Percentiles rank a stretch among this genome's conserved stretches.
phyloP scores from a whole-genome alignment of 306 rosid species.

The Rosa multiflora region DNA sequence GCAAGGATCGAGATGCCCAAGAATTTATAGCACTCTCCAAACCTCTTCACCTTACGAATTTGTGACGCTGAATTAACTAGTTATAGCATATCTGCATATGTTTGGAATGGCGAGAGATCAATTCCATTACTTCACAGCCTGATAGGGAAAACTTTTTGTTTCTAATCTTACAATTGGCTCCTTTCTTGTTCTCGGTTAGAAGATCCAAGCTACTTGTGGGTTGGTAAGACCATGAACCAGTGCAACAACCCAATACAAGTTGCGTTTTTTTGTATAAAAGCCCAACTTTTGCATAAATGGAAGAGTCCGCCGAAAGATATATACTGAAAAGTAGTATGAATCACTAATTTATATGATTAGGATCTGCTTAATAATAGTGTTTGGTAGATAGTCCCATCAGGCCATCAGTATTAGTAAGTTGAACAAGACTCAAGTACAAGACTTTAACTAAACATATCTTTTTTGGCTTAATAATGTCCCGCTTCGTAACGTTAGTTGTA shows the following conservation, averaged over 20 bases:
- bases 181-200: too few relatives aligned
- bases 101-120: too few relatives aligned
- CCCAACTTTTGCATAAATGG: neutral
- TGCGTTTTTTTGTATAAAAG: neutral
- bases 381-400: constrained; percentile 4
- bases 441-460: neutral
- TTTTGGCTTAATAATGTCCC: neutral
- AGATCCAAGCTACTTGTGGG: neutral
- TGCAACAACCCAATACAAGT: neutral
- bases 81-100: too few relatives aligned
- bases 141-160: too few relatives aligned
- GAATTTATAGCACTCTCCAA: too few relatives aligned
- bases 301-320: neutral
- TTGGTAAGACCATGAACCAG: neutral
- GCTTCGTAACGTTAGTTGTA: neutral
- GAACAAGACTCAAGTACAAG: neutral
- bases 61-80: neutral
- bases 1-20: too few relatives aligned
- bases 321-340: neutral
- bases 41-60: too few relatives aligned
- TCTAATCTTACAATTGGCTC: too few relatives aligned
- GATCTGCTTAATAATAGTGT: neutral
- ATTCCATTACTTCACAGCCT: too few relatives aligned
- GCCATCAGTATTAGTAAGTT: neutral
- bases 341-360: neutral